A percentile compares a stretch with the other conserved stretches of the same genome.
These are phyloP conservation scores for Schizonepeta tenuifolia DNA, from an alignment of 257 asterid species.

Conservation along the genomic window DNA sequence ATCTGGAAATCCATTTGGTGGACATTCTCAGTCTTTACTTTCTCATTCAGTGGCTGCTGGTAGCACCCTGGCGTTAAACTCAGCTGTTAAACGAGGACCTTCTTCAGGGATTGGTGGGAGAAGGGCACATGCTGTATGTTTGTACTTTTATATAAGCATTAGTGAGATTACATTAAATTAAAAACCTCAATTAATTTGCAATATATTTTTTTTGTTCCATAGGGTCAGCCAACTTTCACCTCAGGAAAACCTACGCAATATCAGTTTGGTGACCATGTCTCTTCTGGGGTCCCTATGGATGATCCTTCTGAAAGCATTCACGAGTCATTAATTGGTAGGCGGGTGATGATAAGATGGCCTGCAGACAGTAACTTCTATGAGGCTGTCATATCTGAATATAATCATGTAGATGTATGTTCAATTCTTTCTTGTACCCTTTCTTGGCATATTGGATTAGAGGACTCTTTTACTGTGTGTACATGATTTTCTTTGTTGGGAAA, in stretches of 20 bases:
- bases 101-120: slow-evolving; percentile 62
- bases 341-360: slow-evolving; percentile 97
- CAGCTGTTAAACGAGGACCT: slow-evolving; percentile 63
- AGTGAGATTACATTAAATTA: background rate
- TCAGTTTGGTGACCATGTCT: slow-evolving; percentile 58
- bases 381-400: slow-evolving; percentile 80
- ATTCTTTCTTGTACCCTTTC: slow-evolving; percentile 14
- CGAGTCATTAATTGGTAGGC: slow-evolving; percentile 78
- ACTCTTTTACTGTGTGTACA: slow-evolving; percentile 5
- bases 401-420: slow-evolving; percentile 71
- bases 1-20: slow-evolving; percentile 59
- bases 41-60: slow-evolving; percentile 54
- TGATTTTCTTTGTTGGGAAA: slow-evolving; percentile 19
- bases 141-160: slow-evolving; percentile 26
- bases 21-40: slow-evolving; percentile 53
- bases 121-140: slow-evolving; percentile 64
- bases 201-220: slow-evolving; percentile 28
- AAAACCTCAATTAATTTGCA: slow-evolving; percentile 26
- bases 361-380: slow-evolving; percentile 88
- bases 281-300: slow-evolving; percentile 57
- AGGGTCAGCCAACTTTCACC: slow-evolving; percentile 60
- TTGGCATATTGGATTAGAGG: slow-evolving; percentile 29
- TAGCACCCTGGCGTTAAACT: slow-evolving; percentile 46
- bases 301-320: slow-evolving; percentile 61
- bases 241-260: slow-evolving; percentile 57